Evolutionary conservation across 164 flowering plant species (phyloP).

Genomic region (Macadamia integrifolia): DNA sequence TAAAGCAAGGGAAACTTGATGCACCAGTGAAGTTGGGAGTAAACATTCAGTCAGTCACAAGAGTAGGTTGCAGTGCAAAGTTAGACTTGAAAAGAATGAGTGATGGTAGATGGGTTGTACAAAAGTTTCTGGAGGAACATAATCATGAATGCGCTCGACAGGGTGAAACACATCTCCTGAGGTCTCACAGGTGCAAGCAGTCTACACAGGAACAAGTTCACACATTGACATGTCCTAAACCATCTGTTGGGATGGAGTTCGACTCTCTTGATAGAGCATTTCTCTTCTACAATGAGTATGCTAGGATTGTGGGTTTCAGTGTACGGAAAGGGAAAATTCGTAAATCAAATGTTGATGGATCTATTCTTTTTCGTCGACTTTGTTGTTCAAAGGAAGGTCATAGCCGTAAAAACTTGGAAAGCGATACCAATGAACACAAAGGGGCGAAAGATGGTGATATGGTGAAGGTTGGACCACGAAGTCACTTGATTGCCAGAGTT

Average conservation of each 20-base stretch:
- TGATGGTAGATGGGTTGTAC: constrained; percentile 1
- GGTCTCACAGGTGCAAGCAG: not conserved
- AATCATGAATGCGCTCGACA: not conserved
- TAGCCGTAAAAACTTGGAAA: not conserved
- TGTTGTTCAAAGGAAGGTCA: not conserved
- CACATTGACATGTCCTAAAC: not conserved
- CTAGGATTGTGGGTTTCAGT: not conserved
- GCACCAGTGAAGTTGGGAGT: not conserved
- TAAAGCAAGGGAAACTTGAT: not conserved
- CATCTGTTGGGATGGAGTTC: constrained; percentile 1
- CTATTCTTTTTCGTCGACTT: not conserved
- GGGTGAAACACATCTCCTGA: not conserved
- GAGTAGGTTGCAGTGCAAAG: constrained; percentile 1
- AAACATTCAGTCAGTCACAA: not conserved
- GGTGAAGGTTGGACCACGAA: not conserved
- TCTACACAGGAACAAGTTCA: not conserved
- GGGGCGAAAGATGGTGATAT: not conserved
- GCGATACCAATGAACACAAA: not conserved
- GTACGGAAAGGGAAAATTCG: not conserved
- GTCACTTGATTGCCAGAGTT: not conserved
- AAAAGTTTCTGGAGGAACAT: not conserved
- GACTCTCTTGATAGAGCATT: not conserved
- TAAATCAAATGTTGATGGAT: constrained; percentile 1
- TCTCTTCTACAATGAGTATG: not conserved
- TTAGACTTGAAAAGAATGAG: not conserved